Conservation (phyloP, 495 filamentous ascomycete genomes). For the Aspergillus funiculosus region DNA sequence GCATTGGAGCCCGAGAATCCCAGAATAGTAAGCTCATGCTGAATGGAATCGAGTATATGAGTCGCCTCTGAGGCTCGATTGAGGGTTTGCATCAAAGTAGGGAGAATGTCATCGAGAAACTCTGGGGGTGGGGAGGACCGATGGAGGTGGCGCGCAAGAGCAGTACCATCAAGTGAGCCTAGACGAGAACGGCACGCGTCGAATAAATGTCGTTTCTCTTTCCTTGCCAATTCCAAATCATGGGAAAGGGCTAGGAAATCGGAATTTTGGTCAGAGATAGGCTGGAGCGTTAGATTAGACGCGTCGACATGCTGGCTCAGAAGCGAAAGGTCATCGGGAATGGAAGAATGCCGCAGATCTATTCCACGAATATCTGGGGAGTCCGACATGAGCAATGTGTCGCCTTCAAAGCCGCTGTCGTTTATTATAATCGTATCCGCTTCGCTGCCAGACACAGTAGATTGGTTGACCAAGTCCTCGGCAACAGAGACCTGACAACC, state of each 20-base stretch:
- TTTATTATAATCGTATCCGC: constrained; percentile 30
- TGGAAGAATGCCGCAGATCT: constrained; percentile 6
- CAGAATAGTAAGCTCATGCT: constrained; percentile 39
- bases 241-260: constrained; percentile 23
- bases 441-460: constrained; percentile 11
- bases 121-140: constrained; percentile 35
- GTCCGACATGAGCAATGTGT: constrained; percentile 29
- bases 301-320: constrained; percentile 14
- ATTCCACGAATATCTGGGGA: constrained; percentile 31
- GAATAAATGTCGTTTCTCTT: constrained; percentile 38
- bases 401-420: constrained; percentile 25
- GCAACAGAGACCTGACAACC: constrained; percentile 18
- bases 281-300: constrained; percentile 17
- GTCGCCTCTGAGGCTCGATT: constrained; percentile 34
- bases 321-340: constrained; percentile 20
- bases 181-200: constrained; percentile 35
- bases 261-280: constrained; percentile 12
- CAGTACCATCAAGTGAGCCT: constrained; percentile 27
- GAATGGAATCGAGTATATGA: constrained; percentile 34
- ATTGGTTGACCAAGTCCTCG: constrained; percentile 2
- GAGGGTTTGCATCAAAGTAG: constrained; percentile 31
- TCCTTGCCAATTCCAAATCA: constrained; percentile 35
- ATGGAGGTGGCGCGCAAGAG: constrained; percentile 29
- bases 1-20: constrained; percentile 50
- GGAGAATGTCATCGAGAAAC: constrained; percentile 33